phyloP scores from a whole-genome alignment of 2,329 filamentous ascomycete species.

The Aspergillus bombycis region DNA sequence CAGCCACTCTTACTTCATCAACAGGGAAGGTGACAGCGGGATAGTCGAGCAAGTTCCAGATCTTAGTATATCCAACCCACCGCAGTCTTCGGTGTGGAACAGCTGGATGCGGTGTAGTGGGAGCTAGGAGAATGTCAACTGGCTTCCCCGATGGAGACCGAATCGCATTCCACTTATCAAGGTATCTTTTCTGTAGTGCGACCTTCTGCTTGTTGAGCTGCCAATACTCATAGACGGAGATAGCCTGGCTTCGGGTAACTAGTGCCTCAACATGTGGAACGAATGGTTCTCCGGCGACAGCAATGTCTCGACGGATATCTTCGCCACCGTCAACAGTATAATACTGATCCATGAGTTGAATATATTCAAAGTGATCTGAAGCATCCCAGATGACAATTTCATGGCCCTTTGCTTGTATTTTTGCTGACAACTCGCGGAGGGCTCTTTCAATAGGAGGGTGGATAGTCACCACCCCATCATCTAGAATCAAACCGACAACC shows the following conservation, averaged over 20 bases:
- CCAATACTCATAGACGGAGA: constrained; percentile 69
- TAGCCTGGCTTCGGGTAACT: constrained; percentile 55
- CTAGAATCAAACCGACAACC: constrained; percentile 54
- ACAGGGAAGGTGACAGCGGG: constrained; percentile 60
- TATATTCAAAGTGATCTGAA: constrained; percentile 55
- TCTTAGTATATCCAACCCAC: constrained; percentile 63
- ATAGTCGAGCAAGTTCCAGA: constrained; percentile 67
- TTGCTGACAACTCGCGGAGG: constrained; percentile 38
- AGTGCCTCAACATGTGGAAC: constrained; percentile 63
- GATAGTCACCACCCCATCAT: constrained; percentile 58
- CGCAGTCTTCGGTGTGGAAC: constrained; percentile 48
- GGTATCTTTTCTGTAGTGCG: constrained; percentile 57
- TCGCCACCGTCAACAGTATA: constrained; percentile 67
- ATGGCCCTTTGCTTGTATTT: constrained; percentile 54
- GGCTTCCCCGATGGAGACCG: constrained; percentile 49
- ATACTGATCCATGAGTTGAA: constrained; percentile 63
- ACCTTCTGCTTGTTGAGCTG: constrained; percentile 64
- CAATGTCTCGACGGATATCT: constrained; percentile 61
- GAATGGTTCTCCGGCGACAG: constrained; percentile 60
- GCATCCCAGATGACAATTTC: constrained; percentile 59
- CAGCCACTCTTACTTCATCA: constrained; percentile 49
- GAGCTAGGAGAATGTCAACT: constrained; percentile 62
- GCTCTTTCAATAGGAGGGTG: constrained; percentile 58
- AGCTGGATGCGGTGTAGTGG: constrained; percentile 63
- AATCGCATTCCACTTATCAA: constrained; percentile 61